phyloP scores from a whole-genome alignment of 768 basidiomycete species.

The Termitomyces bulborhizus region DNA sequence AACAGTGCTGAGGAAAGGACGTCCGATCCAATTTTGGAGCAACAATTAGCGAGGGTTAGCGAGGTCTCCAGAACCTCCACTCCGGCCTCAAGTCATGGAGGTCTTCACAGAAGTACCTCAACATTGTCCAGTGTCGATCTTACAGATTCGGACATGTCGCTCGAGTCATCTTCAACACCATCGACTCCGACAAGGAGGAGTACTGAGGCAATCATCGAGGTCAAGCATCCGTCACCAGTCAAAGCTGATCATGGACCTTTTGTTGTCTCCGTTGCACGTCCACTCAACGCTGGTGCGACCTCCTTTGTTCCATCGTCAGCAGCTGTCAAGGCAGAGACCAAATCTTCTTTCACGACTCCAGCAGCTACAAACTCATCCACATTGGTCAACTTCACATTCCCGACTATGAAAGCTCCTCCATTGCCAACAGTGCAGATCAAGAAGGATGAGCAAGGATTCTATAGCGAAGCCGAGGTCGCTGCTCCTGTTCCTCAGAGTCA shows the following conservation, averaged over 20 bases:
- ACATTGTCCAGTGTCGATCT: slow-evolving; percentile 36
- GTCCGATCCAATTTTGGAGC: slow-evolving; percentile 9
- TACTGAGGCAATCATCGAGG: slow-evolving; percentile 29
- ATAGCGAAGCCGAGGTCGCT: slow-evolving; percentile 32
- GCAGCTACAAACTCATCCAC: slow-evolving; percentile 15
- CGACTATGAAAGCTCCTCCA: slow-evolving; percentile 36
- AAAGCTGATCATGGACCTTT: slow-evolving; percentile 13
- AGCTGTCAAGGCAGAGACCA: slow-evolving; percentile 16
- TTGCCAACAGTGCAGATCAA: slow-evolving; percentile 34
- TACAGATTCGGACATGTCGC: slow-evolving; percentile 36
- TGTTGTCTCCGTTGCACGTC: slow-evolving; percentile 18
- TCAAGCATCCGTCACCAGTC: slow-evolving; percentile 28
- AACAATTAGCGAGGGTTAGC: slow-evolving; percentile 6
- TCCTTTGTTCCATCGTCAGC: slow-evolving; percentile 35
- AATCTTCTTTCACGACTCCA: slow-evolving; percentile 17
- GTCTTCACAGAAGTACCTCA: slow-evolving; percentile 27
- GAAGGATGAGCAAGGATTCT: slow-evolving; percentile 51
- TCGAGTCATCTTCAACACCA: slow-evolving; percentile 40
- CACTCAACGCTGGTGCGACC: slow-evolving; percentile 39
- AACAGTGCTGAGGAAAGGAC: slow-evolving; percentile 8
- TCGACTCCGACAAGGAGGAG: slow-evolving; percentile 41
- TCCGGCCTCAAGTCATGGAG: slow-evolving; percentile 14
- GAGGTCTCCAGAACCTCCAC: slow-evolving; percentile 13
- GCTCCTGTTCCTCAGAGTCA: slow-evolving; percentile 23
- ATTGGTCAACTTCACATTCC: slow-evolving; percentile 39